Conservation (phyloP, 1,139 yeast species). For the Geotrichum citri-aurantii region DNA sequence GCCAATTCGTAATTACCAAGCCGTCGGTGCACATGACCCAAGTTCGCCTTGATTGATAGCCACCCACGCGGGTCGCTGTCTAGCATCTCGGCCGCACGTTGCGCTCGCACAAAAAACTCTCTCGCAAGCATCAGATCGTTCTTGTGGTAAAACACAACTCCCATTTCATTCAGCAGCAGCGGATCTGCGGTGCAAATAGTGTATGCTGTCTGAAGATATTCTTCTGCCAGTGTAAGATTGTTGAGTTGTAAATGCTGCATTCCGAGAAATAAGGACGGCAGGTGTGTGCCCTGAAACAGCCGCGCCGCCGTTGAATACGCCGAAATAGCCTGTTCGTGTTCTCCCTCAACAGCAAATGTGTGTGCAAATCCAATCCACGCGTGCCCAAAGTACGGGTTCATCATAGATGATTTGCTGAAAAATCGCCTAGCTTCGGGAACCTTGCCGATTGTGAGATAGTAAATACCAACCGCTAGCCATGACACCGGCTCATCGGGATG, state of each 20-base stretch:
- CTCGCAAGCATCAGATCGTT: conserved; percentile 66
- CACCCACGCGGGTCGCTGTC: conserved; percentile 80
- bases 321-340: conserved; percentile 96
- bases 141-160: conserved; percentile 80
- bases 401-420: conserved; percentile 82
- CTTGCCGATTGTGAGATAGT: conserved; percentile 71
- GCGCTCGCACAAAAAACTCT: conserved; percentile 62
- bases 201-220: conserved; percentile 70
- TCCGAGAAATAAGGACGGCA: conserved; percentile 85
- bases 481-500: conserved; percentile 81
- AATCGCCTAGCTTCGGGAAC: conserved; percentile 78
- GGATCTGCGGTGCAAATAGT: conserved; percentile 83
- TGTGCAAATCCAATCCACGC: conserved; percentile 99
- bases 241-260: conserved; percentile 93
- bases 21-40: conserved; percentile 86
- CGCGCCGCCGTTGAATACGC: conserved; percentile 96
- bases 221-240: conserved; percentile 77
- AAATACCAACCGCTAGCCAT: conserved; percentile 90
- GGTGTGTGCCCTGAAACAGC: conserved; percentile 87
- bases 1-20: conserved; percentile 60
- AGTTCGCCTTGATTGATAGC: conserved; percentile 79
- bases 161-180: conserved; percentile 79
- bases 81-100: conserved; percentile 59
- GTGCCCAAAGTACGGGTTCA: conserved; percentile 86
- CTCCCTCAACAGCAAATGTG: conserved; percentile 95